Evolutionary conservation across 2,329 filamentous ascomycete species (phyloP), one percentile per base, ranked within the genome.

Genomic region (Cadophora sp.): DNA sequence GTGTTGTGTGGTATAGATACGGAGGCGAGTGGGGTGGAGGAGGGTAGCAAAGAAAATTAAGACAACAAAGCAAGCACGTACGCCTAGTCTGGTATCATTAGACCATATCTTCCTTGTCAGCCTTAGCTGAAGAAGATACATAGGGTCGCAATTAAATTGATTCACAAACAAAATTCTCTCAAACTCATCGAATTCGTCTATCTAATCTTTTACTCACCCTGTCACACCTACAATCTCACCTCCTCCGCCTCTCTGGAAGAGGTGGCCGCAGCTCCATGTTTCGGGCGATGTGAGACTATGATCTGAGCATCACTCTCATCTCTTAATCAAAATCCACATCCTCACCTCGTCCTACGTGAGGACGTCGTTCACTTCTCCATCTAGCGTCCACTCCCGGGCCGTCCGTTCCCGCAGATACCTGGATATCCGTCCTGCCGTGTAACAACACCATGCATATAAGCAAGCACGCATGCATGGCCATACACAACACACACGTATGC

Each of bases 31-130:
- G 53, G 43, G 22, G 31, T 16, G 29, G 31, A 59, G 55, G n/a
- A 40, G 55, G 55, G 31, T 59, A 59, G 55, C 55, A 59, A 12
- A 26, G 55, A 12, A 34, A 8, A 16, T 40, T 31, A 37, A 40
- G 34, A 40, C 55, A 59, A 56, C 16, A 14, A 34, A 59, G 29
- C 22, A 59, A n/a, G 29, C 29, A 40, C 19, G 55, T n/a, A 59
- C 31, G 55, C 31, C 40, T 56, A 37, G 31, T 34, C 16, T 26
- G 31, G 55, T 59, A 59, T 40, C 34, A 16, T 59, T 59, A 26
- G 31, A 40, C 26, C 55, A 59, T 26, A 40, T 59, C 29, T 5
- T 26, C 31, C 16, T 34, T 12, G 7, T 9, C 26, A 24, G 4
- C 24, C 4, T 55, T 56, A 8, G 43, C 19, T n/a, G 22, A 37